phyloP scores from a whole-genome alignment of 2,329 filamentous ascomycete genomes.

The Coniochaeta ligniaria region DNA sequence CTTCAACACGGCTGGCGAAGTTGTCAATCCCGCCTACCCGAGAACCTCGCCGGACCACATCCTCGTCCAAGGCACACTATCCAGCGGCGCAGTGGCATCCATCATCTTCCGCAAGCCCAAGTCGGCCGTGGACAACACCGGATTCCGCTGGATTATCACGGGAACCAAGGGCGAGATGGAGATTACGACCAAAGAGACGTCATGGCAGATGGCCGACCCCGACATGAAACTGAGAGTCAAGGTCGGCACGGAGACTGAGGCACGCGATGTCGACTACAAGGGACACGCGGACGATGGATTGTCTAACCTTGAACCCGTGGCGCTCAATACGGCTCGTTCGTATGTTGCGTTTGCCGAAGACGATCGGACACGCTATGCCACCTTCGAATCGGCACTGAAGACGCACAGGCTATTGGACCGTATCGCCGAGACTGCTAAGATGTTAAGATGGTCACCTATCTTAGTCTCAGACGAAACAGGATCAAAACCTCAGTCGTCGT shows the following conservation, averaged over 20 bases:
- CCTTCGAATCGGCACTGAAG: slow-evolving; percentile 1
- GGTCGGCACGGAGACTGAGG: slow-evolving; percentile 7
- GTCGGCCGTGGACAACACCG: slow-evolving; percentile 12
- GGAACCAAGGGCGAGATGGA: slow-evolving; percentile 28
- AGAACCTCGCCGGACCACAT: slow-evolving; percentile 26
- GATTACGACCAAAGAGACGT: slow-evolving; percentile 9
- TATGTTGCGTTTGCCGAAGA: background rate
- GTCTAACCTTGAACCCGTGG: slow-evolving; percentile 3
- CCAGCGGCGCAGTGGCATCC: slow-evolving; percentile 20
- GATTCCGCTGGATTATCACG: slow-evolving; percentile 25
- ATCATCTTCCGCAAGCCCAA: slow-evolving; percentile 17
- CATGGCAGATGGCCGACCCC: slow-evolving; percentile 11
- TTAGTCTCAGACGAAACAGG: no score
- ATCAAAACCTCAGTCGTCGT: no score
- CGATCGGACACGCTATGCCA: slow-evolving; percentile 2
- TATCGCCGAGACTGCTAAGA: background rate
- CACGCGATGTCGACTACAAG: slow-evolving; percentile 7
- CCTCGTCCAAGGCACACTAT: slow-evolving; percentile 23
- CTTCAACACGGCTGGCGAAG: slow-evolving; percentile 12
- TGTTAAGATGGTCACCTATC: no score
- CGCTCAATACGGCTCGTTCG: background rate
- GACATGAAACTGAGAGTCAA: slow-evolving; percentile 12
- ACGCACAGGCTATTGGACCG: background rate
- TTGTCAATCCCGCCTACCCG: slow-evolving; percentile 13
- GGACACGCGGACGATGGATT: background rate